A percentile compares a stretch with the other conserved stretches of the same genome.
Evolutionary conservation across 768 basidiomycete genomes (phyloP).

Genomic region (Hemileccinum rubropunctum): DNA sequence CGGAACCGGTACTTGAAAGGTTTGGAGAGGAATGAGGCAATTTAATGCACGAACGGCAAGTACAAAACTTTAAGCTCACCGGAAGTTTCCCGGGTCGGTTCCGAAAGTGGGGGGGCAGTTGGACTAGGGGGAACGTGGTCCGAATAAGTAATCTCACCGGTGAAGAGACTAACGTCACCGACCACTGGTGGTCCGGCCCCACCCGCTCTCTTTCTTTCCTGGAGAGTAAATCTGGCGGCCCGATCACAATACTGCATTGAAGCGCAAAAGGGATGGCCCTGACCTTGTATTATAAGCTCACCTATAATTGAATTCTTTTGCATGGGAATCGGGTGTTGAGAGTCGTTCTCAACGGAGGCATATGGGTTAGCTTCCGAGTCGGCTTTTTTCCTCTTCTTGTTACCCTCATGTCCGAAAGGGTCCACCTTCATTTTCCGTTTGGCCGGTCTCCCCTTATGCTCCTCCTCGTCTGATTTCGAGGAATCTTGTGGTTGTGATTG

Average conservation of each 20-base stretch:
- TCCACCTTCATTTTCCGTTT: conserved; percentile 60
- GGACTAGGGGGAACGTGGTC: conserved; percentile 1
- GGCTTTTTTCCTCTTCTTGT: conserved; percentile 46
- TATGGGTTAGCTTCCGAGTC: not conserved
- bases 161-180: conserved; percentile 3
- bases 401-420: conserved; percentile 45
- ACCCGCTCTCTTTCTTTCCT: conserved; percentile 5
- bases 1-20: conserved; percentile 15
- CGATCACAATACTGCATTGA: conserved; percentile 1
- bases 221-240: conserved; percentile 5
- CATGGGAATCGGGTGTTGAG: not conserved
- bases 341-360: not conserved
- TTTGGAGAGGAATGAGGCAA: conserved; percentile 13
- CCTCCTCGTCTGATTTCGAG: conserved; percentile 45
- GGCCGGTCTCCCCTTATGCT: conserved; percentile 53
- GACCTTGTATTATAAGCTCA: conserved; percentile 9
- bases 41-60: conserved; percentile 6
- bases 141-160: conserved; percentile 7
- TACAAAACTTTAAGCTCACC: conserved; percentile 16
- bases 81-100: conserved; percentile 7
- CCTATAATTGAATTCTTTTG: not conserved
- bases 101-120: not conserved
- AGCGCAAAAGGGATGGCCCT: conserved; percentile 6
- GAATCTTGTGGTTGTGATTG: conserved; percentile 22
- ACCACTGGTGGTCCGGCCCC: not conserved